Evolutionary conservation across 1,284 basidiomycete genomes (phyloP).

Genomic region (Cutaneotrichosporon sp.): DNA sequence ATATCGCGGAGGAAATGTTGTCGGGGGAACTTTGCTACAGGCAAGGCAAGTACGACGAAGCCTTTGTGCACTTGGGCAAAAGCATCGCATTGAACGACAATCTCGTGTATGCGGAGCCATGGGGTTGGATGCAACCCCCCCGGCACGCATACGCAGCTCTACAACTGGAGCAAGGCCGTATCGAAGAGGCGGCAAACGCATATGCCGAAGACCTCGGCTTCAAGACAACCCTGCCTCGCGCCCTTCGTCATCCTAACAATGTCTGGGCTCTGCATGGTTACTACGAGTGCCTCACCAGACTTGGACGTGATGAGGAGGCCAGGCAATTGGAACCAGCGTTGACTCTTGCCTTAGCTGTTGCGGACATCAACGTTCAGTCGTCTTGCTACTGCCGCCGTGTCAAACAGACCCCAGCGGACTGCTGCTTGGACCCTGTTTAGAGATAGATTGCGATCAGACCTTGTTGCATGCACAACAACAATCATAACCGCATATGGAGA

Average conservation of each 20-base stretch:
- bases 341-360: constrained; percentile 30
- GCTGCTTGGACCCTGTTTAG: too few species aligned
- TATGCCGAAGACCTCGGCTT: constrained; percentile 42
- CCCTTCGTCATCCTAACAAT: constrained; percentile 41
- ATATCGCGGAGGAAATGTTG: constrained; percentile 37
- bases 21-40: constrained; percentile 41
- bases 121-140: constrained; percentile 42
- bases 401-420: neutral
- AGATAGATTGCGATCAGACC: too few species aligned
- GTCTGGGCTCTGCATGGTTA: constrained; percentile 44
- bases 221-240: constrained; percentile 27
- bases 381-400: constrained; percentile 34
- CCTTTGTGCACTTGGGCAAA: constrained; percentile 30
- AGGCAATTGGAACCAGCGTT: constrained; percentile 27
- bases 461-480: too few species aligned
- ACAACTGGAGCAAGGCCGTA: constrained; percentile 34
- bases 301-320: constrained; percentile 31
- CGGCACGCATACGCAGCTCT: constrained; percentile 43
- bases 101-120: constrained; percentile 40
- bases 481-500: too few species aligned
- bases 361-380: constrained; percentile 33
- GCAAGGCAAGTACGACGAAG: constrained; percentile 24
- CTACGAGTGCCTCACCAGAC: constrained; percentile 35
- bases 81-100: constrained; percentile 32
- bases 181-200: constrained; percentile 27